A percentile compares a stretch with the other conserved stretches of the same genome.
Conservation (phyloP, 2,329 filamentous ascomycete species). For the Polychaeton citri region DNA sequence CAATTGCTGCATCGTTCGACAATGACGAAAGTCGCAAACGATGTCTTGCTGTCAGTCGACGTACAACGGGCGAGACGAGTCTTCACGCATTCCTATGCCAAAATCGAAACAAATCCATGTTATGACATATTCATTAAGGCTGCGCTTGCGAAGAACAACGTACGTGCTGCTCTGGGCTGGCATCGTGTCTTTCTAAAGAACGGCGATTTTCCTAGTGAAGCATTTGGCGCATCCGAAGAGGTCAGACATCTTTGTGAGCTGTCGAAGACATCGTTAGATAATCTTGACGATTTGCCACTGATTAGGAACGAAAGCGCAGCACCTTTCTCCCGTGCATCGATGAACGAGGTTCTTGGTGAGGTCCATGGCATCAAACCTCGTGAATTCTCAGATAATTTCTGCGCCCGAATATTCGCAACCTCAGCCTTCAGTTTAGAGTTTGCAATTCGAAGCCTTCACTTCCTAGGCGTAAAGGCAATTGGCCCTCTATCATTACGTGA, state of each 20-base stretch:
- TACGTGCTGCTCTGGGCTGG: conserved; percentile 22
- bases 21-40: conserved; percentile 9
- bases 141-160: conserved; percentile 16
- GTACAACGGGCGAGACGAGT: conserved; percentile 4
- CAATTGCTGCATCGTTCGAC: conserved; percentile 18
- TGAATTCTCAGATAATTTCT: conserved; percentile 50
- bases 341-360: conserved; percentile 25
- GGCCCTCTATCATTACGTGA: conserved; percentile 67
- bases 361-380: conserved; percentile 31
- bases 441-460: conserved; percentile 54
- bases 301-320: too few species aligned
- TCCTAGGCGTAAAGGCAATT: conserved; percentile 58
- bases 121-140: conserved; percentile 29
- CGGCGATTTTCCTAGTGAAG: conserved; percentile 24
- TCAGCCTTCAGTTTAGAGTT: conserved; percentile 60
- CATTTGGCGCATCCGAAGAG: conserved; percentile 13
- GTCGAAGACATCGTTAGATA: too few species aligned
- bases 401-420: conserved; percentile 71
- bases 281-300: too few species aligned
- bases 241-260: background rate
- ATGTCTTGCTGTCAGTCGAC: conserved; percentile 7
- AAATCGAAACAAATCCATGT: conserved; percentile 22
- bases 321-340: conserved; percentile 13
- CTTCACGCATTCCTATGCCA: conserved; percentile 25
- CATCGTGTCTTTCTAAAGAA: conserved; percentile 25